These are phyloP conservation scores for Linnemannia exigua DNA, from an alignment of 192 early-diverging fungal species.

Conservation along the genomic window DNA sequence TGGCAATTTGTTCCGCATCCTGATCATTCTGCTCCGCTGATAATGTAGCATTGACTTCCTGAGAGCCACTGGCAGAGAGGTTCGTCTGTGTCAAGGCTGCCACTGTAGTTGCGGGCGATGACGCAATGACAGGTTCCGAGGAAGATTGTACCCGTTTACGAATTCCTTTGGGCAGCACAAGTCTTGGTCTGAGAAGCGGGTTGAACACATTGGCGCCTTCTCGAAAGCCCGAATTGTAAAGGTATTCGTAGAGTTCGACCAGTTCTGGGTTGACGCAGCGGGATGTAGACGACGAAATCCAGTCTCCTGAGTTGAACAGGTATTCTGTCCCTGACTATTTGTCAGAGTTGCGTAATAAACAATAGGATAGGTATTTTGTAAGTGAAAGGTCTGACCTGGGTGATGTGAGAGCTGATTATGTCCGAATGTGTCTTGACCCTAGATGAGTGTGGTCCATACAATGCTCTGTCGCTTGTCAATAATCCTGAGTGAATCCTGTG, in stretches of 20 bases:
- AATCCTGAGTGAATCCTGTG: slow-evolving; percentile 22
- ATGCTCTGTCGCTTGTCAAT: slow-evolving; percentile 35
- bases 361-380: neutral
- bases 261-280: slow-evolving; percentile 42
- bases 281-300: slow-evolving; percentile 36
- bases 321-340: slow-evolving; percentile 45
- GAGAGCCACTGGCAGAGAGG: neutral
- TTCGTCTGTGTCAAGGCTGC: neutral
- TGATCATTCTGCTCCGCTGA: neutral
- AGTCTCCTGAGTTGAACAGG: slow-evolving; percentile 29
- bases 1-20: neutral
- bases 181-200: neutral
- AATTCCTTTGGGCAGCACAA: slow-evolving; percentile 1
- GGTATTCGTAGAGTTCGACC: slow-evolving; percentile 54
- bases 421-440: neutral
- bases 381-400: neutral
- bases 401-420: neutral
- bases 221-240: slow-evolving; percentile 41
- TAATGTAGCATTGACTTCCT: neutral
- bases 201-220: slow-evolving; percentile 15
- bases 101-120: neutral
- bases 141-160: slow-evolving; percentile 24
- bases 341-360: neutral
- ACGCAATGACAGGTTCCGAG: neutral
- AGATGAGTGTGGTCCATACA: neutral